These are phyloP conservation scores for Parsonsia alboflavescens DNA, from an alignment of 257 asterid species.

Conservation along the genomic window DNA sequence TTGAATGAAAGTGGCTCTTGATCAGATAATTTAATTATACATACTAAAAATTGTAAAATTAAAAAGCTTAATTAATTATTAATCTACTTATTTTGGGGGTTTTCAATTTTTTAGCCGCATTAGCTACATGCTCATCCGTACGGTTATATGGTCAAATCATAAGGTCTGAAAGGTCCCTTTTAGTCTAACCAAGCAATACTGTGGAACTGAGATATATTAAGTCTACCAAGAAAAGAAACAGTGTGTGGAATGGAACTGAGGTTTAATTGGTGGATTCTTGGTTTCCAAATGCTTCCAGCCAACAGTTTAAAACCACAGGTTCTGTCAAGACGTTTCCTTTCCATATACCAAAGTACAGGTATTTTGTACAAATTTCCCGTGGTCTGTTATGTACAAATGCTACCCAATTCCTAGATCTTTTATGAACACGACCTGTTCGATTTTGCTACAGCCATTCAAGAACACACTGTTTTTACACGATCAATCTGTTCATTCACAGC, in stretches of 20 bases:
- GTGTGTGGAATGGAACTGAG: background rate
- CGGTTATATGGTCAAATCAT: no score
- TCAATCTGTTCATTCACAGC: constrained; percentile 5
- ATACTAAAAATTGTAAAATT: no score
- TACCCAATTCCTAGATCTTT: no score
- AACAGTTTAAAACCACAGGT: background rate
- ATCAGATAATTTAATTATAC: no score
- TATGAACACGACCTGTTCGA: background rate
- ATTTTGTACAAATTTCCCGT: background rate
- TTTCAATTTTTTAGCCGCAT: no score
- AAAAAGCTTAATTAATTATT: no score
- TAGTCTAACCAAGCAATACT: no score
- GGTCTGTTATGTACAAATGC: background rate
- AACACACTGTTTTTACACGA: background rate
- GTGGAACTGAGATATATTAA: no score
- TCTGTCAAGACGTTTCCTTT: background rate
- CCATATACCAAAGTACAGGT: background rate
- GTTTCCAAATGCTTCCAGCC: background rate
- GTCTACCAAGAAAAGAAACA: background rate
- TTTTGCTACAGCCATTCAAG: background rate
- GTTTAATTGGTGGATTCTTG: background rate
- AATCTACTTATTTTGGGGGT: no score
- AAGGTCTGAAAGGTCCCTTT: no score
- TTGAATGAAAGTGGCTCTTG: no score
- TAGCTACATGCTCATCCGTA: no score